A percentile compares a stretch with the other conserved stretches of the same genome.
Conservation (phyloP, 2,329 filamentous ascomycete genomes). For the Ophiostoma pallidulum region DNA sequence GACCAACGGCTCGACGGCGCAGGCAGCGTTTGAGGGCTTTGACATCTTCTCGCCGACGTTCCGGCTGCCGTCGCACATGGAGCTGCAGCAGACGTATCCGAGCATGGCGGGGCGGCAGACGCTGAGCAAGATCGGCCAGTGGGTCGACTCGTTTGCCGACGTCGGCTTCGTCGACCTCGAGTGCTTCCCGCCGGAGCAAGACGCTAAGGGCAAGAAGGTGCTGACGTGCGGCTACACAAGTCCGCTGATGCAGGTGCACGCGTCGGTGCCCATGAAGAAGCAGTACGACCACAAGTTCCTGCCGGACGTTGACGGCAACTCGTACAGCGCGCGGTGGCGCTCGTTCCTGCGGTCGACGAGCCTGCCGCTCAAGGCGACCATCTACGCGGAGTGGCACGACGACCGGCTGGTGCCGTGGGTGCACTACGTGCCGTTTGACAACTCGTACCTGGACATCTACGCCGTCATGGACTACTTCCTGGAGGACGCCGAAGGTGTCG, state of each 20-base stretch:
- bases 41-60: constrained; percentile 35
- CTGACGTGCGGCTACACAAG: constrained; percentile 30
- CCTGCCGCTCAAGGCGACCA: constrained; percentile 59
- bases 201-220: constrained; percentile 11
- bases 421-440: constrained; percentile 64
- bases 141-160: constrained; percentile 32
- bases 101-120: constrained; percentile 26
- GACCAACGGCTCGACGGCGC: constrained; percentile 54
- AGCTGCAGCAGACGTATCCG: constrained; percentile 25
- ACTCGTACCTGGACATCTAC: constrained; percentile 56
- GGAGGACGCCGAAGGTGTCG: constrained; percentile 25
- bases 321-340: constrained; percentile 50
- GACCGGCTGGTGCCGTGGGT: constrained; percentile 58
- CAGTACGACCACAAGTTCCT: constrained; percentile 53
- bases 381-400: constrained; percentile 69
- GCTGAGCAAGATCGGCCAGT: constrained; percentile 28
- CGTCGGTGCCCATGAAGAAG: constrained; percentile 33
- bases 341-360: constrained; percentile 54
- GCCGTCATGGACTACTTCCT: constrained; percentile 57
- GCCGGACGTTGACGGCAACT: constrained; percentile 60
- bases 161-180: constrained; percentile 34
- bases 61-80: constrained; percentile 30
- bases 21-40: constrained; percentile 32
- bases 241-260: constrained; percentile 25
- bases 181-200: constrained; percentile 23